phyloP scores from a whole-genome alignment of 2,329 filamentous ascomycete genomes.

The Fusarium sp. region DNA sequence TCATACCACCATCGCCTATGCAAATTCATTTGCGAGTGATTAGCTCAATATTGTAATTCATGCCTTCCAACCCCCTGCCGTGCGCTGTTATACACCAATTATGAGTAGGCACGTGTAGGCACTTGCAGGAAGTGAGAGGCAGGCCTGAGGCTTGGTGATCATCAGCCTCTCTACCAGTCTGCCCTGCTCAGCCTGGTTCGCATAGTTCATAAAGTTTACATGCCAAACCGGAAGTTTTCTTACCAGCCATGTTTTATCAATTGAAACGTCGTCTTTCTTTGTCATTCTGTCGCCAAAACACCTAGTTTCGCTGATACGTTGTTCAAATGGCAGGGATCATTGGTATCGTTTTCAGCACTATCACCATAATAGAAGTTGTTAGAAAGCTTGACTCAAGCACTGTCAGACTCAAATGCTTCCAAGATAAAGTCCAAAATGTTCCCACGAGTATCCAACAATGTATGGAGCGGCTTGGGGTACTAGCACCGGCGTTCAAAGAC shows the following conservation, averaged over 20 bases:
- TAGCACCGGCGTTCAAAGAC: not conserved
- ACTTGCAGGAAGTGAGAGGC: not conserved
- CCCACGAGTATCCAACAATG: conserved; percentile 1
- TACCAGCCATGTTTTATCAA: not conserved
- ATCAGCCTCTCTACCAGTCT: not conserved
- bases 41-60: too few relatives aligned
- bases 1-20: too few relatives aligned
- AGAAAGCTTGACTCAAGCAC: conserved; percentile 24
- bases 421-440: conserved; percentile 29
- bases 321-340: conserved; percentile 28
- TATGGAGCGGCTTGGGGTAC: conserved; percentile 9
- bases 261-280: not conserved
- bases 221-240: too few relatives aligned
- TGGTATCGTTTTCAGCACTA: conserved; percentile 23
- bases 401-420: conserved; percentile 22
- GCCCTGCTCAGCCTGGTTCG: not conserved
- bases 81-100: not conserved
- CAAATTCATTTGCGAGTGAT: too few relatives aligned
- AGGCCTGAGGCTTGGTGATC: not conserved
- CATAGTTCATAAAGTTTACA: too few relatives aligned
- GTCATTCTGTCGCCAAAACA: not conserved
- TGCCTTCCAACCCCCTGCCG: too few relatives aligned
- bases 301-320: not conserved
- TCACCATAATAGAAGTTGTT: conserved; percentile 24
- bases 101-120: not conserved